These are phyloP conservation scores for Ascochyta clinopodiicola DNA, from an alignment of 2,329 filamentous ascomycete genomes.

Conservation along the genomic window DNA sequence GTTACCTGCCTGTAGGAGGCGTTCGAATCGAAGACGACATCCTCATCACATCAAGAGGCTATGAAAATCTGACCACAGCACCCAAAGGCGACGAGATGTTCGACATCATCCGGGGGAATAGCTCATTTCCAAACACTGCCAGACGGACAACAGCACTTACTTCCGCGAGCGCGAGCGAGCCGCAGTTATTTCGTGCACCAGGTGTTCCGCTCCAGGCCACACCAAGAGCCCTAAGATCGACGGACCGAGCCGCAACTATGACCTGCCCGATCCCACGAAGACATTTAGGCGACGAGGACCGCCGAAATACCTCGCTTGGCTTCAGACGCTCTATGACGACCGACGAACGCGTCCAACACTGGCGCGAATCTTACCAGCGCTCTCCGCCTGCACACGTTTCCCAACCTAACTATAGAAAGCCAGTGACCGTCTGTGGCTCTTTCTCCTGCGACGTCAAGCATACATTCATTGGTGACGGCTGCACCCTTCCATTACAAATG, in stretches of 20 bases:
- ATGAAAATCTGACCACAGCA: conserved; percentile 75
- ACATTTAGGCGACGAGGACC: conserved; percentile 6
- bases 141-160: background rate
- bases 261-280: conserved; percentile 22
- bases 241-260: conserved; percentile 32
- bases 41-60: conserved; percentile 71
- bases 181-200: conserved; percentile 32
- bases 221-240: conserved; percentile 20
- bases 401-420: background rate
- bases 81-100: conserved; percentile 73
- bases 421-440: conserved; percentile 29
- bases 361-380: conserved; percentile 17
- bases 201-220: conserved; percentile 28
- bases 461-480: conserved; percentile 21
- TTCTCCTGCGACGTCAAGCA: conserved; percentile 18
- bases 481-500: background rate
- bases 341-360: conserved; percentile 28
- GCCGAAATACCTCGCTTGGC: conserved; percentile 25
- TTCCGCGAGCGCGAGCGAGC: background rate
- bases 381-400: background rate
- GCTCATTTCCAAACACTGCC: background rate
- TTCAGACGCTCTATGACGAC: conserved; percentile 36
- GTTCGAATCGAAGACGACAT: conserved; percentile 78
- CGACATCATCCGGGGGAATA: conserved; percentile 54
- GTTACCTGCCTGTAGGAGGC: conserved; percentile 83